phyloP scores from a whole-genome alignment of 2,329 filamentous ascomycete genomes.

The Taxawa tesnikishii region DNA sequence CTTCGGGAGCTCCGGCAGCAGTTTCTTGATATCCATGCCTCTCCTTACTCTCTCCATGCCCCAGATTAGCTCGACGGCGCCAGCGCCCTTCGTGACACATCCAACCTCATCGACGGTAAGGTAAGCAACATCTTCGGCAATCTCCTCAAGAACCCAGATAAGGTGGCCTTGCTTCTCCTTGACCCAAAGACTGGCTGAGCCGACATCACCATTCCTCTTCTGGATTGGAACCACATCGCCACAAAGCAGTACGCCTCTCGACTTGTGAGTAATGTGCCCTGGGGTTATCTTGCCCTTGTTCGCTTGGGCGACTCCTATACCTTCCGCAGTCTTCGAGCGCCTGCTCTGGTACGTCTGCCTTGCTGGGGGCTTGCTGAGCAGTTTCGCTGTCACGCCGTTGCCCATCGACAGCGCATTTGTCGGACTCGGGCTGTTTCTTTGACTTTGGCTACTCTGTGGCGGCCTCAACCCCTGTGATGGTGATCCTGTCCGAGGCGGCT shows the following conservation, averaged over 20 bases:
- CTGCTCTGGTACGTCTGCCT: constrained; percentile 38
- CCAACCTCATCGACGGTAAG: constrained; percentile 69
- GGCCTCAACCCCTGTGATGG: constrained; percentile 18
- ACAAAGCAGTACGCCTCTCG: constrained; percentile 79
- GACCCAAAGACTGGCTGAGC: constrained; percentile 93
- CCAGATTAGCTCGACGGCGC: constrained; percentile 80
- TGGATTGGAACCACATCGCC: constrained; percentile 97
- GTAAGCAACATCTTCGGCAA: constrained; percentile 81
- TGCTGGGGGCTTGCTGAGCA: constrained; percentile 71
- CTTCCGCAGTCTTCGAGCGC: constrained; percentile 54
- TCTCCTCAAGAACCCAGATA: constrained; percentile 97
- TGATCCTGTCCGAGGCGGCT: constrained; percentile 1
- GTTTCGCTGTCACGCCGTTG: constrained; percentile 73
- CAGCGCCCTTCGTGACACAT: constrained; percentile 54
- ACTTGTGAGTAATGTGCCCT: constrained; percentile 62
- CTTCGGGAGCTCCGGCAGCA: constrained; percentile 74
- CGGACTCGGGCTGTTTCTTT: constrained; percentile 17
- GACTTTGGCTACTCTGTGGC: constrained; percentile 12
- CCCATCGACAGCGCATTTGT: constrained; percentile 45
- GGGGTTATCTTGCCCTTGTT: constrained; percentile 33
- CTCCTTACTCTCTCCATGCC: constrained; percentile 54
- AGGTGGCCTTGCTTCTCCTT: constrained; percentile 91
- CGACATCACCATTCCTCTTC: constrained; percentile 84
- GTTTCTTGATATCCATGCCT: constrained; percentile 62
- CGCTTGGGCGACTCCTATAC: constrained; percentile 35